A percentile compares a stretch with the other conserved stretches of the same genome.
Conservation (phyloP, 139 green algal species). For the Trebouxia sp. region DNA sequence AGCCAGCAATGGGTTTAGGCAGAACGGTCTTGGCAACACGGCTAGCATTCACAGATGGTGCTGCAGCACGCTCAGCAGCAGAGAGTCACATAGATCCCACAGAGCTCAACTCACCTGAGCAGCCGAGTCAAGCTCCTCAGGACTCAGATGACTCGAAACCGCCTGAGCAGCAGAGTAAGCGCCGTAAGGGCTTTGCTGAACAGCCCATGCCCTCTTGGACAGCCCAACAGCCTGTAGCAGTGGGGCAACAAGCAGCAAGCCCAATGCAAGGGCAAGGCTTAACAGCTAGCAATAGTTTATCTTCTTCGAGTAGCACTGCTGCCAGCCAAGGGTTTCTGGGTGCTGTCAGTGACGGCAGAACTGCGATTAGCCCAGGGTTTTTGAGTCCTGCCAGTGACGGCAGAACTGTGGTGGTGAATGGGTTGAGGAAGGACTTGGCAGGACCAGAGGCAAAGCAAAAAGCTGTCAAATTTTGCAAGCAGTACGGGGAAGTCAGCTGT, state of each 20-base stretch:
- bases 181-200: neutral
- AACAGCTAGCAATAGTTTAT: too few relatives aligned
- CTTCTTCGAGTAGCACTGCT: too few relatives aligned
- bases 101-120: neutral
- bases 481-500: neutral
- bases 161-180: neutral
- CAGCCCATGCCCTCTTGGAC: neutral
- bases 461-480: neutral
- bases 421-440: neutral
- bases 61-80: neutral
- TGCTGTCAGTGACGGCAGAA: conserved; percentile 7
- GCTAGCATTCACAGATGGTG: too few relatives aligned
- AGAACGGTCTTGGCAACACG: too few relatives aligned
- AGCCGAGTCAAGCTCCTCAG: neutral
- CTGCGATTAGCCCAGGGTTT: neutral
- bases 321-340: neutral
- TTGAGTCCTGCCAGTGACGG: neutral
- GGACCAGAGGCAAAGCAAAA: neutral
- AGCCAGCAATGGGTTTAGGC: too few relatives aligned
- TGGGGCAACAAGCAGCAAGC: too few relatives aligned
- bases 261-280: too few relatives aligned
- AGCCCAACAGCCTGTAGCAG: neutral
- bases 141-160: neutral
- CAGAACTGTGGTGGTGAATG: conserved; percentile 12
- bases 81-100: too few relatives aligned